Conservation (phyloP, 768 basidiomycete species). For the Rubroboletus satanas region DNA sequence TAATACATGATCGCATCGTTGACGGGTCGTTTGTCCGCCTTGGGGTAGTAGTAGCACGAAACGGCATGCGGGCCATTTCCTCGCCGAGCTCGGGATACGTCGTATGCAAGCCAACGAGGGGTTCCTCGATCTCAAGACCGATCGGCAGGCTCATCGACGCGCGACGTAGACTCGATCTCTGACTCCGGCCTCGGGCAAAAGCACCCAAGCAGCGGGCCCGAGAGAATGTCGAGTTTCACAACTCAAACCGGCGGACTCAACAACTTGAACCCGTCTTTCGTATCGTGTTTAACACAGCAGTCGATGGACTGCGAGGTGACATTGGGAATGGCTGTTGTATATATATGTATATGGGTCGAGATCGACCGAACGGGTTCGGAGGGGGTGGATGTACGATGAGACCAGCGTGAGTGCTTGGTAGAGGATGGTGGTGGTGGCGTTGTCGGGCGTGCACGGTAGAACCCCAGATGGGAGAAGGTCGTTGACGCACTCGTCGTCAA, state of each 20-base stretch:
- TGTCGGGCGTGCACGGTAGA: constrained; percentile 40
- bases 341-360: no score
- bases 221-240: constrained; percentile 32
- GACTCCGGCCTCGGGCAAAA: no score
- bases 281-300: constrained; percentile 35
- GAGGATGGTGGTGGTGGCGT: constrained; percentile 35
- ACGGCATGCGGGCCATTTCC: background rate
- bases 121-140: constrained; percentile 13
- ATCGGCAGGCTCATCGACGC: background rate
- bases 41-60: constrained; percentile 15
- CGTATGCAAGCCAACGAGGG: constrained; percentile 8
- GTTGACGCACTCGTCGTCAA: constrained; percentile 18
- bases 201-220: no score
- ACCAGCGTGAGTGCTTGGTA: constrained; percentile 38
- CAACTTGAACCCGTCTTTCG: constrained; percentile 34
- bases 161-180: constrained; percentile 17
- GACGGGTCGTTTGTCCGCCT: background rate
- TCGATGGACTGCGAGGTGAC: constrained; percentile 31
- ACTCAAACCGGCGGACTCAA: no score
- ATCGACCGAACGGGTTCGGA: background rate
- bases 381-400: background rate
- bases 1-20: constrained; percentile 31
- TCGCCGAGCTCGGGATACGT: constrained; percentile 9
- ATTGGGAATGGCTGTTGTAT: constrained; percentile 39
- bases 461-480: constrained; percentile 39